Percentiles rank a stretch among this genome's conserved stretches.
These are phyloP conservation scores for Scheffersomyces insectosa DNA, from an alignment of 1,139 yeast species.

Conservation along the genomic window DNA sequence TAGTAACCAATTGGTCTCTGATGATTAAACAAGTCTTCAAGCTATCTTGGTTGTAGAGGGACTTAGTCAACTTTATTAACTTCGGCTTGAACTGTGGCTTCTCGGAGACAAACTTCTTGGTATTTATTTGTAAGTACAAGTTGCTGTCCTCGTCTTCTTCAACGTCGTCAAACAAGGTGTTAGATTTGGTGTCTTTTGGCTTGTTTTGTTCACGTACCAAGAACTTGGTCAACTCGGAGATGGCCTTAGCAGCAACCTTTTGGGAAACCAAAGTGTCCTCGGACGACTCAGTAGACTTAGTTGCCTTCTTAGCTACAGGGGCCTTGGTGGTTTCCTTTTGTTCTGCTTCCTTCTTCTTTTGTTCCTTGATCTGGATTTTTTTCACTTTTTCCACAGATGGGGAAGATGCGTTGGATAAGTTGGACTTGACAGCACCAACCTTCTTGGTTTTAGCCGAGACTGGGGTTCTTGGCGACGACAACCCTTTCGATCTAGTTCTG, in stretches of 20 bases:
- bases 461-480: conserved; percentile 16
- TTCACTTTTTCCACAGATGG: conserved; percentile 5
- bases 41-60: conserved; percentile 45
- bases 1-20: conserved; percentile 64
- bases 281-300: not conserved
- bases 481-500: conserved; percentile 12
- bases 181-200: conserved; percentile 27
- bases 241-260: conserved; percentile 38
- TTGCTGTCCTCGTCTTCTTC: conserved; percentile 57
- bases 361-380: conserved; percentile 3
- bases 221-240: conserved; percentile 53
- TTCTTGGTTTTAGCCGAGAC: conserved; percentile 14
- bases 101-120: conserved; percentile 62
- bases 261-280: conserved; percentile 7
- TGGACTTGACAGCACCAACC: conserved; percentile 13
- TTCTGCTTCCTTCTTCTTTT: conserved; percentile 5
- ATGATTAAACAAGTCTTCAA: conserved; percentile 70
- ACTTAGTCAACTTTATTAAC: conserved; percentile 54
- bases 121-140: conserved; percentile 60
- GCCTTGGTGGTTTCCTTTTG: conserved; percentile 2
- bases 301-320: not conserved
- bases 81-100: conserved; percentile 75
- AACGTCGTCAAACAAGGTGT: conserved; percentile 41
- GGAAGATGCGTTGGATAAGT: conserved; percentile 14
- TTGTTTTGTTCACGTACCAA: conserved; percentile 23